Conservation (phyloP, 2,329 filamentous ascomycete species). For the Hymenoscyphus albidus region DNA sequence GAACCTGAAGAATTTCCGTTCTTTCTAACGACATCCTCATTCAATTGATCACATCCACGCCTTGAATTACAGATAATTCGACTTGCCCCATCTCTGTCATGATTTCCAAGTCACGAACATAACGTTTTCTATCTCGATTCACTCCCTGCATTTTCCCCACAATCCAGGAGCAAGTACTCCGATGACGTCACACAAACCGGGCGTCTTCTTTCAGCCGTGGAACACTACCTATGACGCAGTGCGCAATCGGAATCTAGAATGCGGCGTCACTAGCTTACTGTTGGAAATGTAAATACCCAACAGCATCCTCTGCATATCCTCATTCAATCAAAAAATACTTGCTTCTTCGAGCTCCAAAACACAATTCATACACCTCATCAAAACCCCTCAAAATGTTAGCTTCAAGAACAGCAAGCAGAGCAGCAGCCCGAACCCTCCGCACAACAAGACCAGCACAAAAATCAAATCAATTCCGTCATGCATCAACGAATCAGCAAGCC, state of each 20-base stretch:
- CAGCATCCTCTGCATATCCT: neutral
- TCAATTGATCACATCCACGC: too few relatives aligned
- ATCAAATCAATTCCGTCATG: constrained; percentile 32
- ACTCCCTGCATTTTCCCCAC: neutral
- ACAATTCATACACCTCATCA: neutral
- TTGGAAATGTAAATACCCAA: neutral
- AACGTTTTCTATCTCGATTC: neutral
- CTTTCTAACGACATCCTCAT: neutral
- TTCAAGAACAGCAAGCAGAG: constrained; percentile 29
- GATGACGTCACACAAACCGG: neutral
- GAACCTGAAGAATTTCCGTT: neutral
- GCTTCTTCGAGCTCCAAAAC: neutral
- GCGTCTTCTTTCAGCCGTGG: neutral
- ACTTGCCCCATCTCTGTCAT: too few relatives aligned
- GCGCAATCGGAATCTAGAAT: neutral
- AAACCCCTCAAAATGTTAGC: constrained; percentile 24
- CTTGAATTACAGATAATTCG: too few relatives aligned
- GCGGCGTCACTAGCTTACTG: neutral
- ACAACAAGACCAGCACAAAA: constrained; percentile 20
- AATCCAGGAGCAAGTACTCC: neutral
- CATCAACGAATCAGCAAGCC: constrained; percentile 23
- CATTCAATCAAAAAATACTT: neutral
- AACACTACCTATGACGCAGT: neutral
- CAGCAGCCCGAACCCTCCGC: constrained; percentile 24
- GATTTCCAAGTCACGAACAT: neutral